phyloP scores from a whole-genome alignment of 2,329 filamentous ascomycete species.

The Fusarium veterinarium region DNA sequence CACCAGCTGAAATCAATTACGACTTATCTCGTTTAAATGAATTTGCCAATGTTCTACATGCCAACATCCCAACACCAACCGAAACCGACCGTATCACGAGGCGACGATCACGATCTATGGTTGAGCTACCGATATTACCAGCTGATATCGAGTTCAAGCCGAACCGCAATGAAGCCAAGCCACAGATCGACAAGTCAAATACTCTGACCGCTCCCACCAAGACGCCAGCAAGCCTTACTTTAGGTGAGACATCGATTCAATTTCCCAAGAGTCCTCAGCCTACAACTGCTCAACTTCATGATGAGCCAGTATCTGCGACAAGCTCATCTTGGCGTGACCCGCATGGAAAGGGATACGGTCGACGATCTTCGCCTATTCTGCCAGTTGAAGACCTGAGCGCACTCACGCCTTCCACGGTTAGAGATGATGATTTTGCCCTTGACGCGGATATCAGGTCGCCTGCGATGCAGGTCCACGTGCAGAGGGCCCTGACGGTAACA shows the following conservation, averaged over 20 bases:
- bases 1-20: constrained; percentile 57
- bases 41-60: constrained; percentile 23
- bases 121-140: constrained; percentile 38
- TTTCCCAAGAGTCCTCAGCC: constrained; percentile 8
- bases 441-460: constrained; percentile 65
- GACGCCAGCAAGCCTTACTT: constrained; percentile 11
- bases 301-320: constrained; percentile 13
- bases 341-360: constrained; percentile 33
- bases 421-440: constrained; percentile 57
- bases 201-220: background rate
- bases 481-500: constrained; percentile 54
- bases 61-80: constrained; percentile 8
- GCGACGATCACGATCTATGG: constrained; percentile 44
- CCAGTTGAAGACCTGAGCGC: constrained; percentile 51
- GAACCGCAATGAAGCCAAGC: constrained; percentile 3
- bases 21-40: constrained; percentile 60
- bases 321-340: constrained; percentile 8
- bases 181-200: constrained; percentile 4
- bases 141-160: constrained; percentile 8
- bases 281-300: background rate
- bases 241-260: constrained; percentile 8
- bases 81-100: constrained; percentile 33
- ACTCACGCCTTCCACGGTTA: constrained; percentile 50
- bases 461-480: constrained; percentile 57
- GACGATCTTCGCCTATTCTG: constrained; percentile 63